Conservation (phyloP, 1,284 basidiomycete species). For the Boletus semigastroideus region DNA sequence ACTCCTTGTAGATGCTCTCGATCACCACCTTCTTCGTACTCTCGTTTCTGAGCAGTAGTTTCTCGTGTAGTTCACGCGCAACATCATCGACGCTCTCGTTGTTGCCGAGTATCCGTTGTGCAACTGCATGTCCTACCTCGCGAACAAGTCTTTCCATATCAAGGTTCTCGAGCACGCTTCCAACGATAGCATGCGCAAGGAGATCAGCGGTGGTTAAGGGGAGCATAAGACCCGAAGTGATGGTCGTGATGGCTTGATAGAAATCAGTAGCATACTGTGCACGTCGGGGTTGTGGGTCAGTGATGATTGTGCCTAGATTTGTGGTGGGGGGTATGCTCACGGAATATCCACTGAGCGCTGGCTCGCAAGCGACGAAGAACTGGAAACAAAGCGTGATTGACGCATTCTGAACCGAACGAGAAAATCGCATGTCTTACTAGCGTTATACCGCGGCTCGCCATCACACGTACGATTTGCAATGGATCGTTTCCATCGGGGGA, state of each 20-base stretch:
- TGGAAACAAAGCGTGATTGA: conserved; percentile 32
- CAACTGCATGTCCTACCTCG: conserved; percentile 92
- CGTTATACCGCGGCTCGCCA: conserved; percentile 91
- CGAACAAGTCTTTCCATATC: conserved; percentile 97
- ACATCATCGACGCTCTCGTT: conserved; percentile 96
- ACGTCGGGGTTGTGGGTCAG: conserved; percentile 22
- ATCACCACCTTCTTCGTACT: conserved; percentile 96
- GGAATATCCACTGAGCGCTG: conserved; percentile 90
- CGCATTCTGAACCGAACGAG: not conserved
- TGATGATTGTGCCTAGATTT: not conserved
- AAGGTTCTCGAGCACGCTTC: conserved; percentile 95
- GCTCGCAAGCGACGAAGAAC: conserved; percentile 99
- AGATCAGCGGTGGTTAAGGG: conserved; percentile 95
- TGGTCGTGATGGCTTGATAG: conserved; percentile 88
- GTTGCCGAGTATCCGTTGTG: conserved; percentile 85
- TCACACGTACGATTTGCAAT: conserved; percentile 79
- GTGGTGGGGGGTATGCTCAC: conserved; percentile 45
- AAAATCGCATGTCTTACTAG: conserved; percentile 48
- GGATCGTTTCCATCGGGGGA: conserved; percentile 95
- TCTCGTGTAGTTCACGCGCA: conserved; percentile 90
- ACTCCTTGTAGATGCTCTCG: conserved; percentile 94
- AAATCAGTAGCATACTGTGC: conserved; percentile 89
- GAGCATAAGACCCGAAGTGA: conserved; percentile 94
- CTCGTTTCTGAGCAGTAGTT: conserved; percentile 88
- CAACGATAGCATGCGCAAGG: conserved; percentile 96